Percentiles rank a stretch among this genome's conserved stretches.
phyloP scores from a whole-genome alignment of 495 filamentous ascomycete genomes.

The Podospora australis region DNA sequence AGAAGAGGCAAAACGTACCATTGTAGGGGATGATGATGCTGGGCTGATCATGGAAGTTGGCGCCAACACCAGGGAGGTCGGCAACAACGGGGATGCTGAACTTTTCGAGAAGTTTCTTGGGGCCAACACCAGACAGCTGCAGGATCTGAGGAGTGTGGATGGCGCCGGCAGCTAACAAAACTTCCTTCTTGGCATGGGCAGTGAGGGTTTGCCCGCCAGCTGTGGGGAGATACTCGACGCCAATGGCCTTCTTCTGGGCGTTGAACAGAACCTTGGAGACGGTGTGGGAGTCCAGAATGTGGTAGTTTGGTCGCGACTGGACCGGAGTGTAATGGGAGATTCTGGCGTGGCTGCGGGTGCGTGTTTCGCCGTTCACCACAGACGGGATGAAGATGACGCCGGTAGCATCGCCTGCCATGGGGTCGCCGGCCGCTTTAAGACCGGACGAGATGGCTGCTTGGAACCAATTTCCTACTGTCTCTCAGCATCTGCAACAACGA shows the following conservation, averaged over 20 bases:
- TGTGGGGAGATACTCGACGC: slow-evolving; percentile 23
- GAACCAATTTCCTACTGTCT: slow-evolving; percentile 15
- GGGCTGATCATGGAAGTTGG: slow-evolving; percentile 52
- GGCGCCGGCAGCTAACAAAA: slow-evolving; percentile 51
- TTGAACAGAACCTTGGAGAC: slow-evolving; percentile 42
- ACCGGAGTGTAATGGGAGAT: slow-evolving; percentile 33
- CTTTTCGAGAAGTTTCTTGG: slow-evolving; percentile 53
- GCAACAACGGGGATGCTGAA: slow-evolving; percentile 62
- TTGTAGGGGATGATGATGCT: slow-evolving; percentile 22
- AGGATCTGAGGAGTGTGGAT: slow-evolving; percentile 52
- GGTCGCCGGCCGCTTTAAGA: slow-evolving; percentile 28
- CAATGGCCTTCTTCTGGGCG: slow-evolving; percentile 21
- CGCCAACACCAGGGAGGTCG: slow-evolving; percentile 69
- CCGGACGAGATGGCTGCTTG: slow-evolving; percentile 24
- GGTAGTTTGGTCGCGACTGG: slow-evolving; percentile 37
- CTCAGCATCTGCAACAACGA: neutral
- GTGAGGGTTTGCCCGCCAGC: slow-evolving; percentile 10
- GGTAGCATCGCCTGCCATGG: slow-evolving; percentile 20
- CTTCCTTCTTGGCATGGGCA: slow-evolving; percentile 39
- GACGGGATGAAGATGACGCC: slow-evolving; percentile 32
- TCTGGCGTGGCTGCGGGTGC: slow-evolving; percentile 30
- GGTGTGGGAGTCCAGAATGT: slow-evolving; percentile 34
- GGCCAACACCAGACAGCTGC: slow-evolving; percentile 70
- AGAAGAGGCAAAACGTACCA: slow-evolving; percentile 27
- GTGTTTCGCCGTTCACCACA: slow-evolving; percentile 34